Base-by-base conservation (phyloP, 441 rosid genomes). In the Brassica balearica region DNA sequence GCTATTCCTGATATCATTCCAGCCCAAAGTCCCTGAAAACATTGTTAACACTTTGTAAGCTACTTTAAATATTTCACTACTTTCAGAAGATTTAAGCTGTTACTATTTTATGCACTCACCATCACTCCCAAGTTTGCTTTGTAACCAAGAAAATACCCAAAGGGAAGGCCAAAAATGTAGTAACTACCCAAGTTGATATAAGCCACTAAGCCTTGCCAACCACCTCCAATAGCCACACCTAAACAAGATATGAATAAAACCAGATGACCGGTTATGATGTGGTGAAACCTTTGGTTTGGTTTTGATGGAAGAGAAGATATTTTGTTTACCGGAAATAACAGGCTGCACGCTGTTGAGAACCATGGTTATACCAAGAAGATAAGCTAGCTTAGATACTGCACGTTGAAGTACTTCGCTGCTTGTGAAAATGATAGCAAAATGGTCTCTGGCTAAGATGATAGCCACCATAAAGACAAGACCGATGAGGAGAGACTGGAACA, bases 341-440 rank as follows among this genome's bases (percentile, higher is more conserved):
- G 95, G 93, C 75, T 92, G 97, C 5, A 95, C 85, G 68, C 97
- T 90, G 83, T 91, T 92, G n/a, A 89, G 86, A 82, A 92, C 86
- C 94, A 93, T 90, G 73, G 92, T 93, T 76, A 87, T 59, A 11
- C 87, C 97, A 2, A 93, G 98, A 38, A 91, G 87, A 73, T 77
- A 80, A 4, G 97, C 95, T 2, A 91, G 86, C 67, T 84, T 86
- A 14, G 98, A 73, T 10, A 82, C 90, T 0, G 94, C 92, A 0
- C 11, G 68, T 72, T 84, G 90, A 43, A 95, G 65, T 0, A 15
- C 74, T 81, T 84, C 38, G 82, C 92, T 91, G 82, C 25, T 87
- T 0, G 97, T 92, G 85, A 87, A 93, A 23, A 92, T 87, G 46
- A 87, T 2, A 0, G 95, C 84, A 27, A 89, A 89, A 62, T 90